A percentile compares a stretch with the other conserved stretches of the same genome.
Conservation (phyloP, 225 moss, liverwort and hornwort genomes). For the Polytrichum commune region DNA sequence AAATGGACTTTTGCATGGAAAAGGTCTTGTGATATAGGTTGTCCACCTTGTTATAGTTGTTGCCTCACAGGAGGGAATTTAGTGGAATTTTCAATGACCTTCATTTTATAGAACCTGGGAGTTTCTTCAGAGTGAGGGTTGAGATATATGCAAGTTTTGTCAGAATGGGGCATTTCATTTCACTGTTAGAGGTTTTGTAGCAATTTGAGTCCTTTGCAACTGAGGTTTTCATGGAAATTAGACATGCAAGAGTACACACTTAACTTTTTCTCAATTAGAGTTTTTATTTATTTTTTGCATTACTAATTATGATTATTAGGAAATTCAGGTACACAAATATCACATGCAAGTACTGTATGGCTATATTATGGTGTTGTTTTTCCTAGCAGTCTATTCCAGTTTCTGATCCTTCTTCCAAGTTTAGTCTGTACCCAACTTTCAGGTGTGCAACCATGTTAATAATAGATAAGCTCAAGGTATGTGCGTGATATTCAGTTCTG, state of each 20-base stretch:
- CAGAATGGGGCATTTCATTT: background rate
- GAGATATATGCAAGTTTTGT: constrained; percentile 5
- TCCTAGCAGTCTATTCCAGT: no score
- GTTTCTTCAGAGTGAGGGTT: constrained; percentile 1
- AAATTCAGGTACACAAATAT: no score
- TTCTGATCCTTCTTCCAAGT: no score
- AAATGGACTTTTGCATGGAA: constrained; percentile 10
- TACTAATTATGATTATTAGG: no score
- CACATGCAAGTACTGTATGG: no score
- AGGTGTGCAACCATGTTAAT: no score
- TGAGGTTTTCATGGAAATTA: background rate
- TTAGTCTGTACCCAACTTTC: no score
- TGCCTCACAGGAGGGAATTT: background rate
- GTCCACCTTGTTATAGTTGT: no score
- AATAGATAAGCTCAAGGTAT: no score
- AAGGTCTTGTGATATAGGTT: constrained; percentile 12
- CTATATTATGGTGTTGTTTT: no score
- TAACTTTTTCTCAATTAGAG: background rate
- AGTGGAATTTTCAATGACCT: background rate
- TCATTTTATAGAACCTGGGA: background rate
- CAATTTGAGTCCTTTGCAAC: background rate
- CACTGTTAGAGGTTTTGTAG: background rate
- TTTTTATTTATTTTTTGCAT: background rate
- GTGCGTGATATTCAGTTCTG: no score
- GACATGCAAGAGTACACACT: background rate